Evolutionary conservation across 495 filamentous ascomycete species (phyloP), one percentile per base, ranked within the genome.

Genomic region (Annulohypoxylon bovei): DNA sequence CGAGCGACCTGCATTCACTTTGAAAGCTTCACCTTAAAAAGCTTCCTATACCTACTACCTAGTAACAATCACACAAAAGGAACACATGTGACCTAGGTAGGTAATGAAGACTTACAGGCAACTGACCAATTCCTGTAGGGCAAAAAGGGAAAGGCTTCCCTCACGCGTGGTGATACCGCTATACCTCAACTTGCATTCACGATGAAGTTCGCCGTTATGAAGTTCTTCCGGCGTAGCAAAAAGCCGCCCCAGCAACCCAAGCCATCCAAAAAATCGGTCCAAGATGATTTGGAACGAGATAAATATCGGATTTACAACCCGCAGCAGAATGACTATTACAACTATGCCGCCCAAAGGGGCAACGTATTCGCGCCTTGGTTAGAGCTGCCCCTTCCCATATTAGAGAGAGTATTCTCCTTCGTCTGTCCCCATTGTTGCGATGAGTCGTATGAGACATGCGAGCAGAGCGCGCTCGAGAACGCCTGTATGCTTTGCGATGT

Each of bases 401-500:
- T 98, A 25, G 82, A 84, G 56, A 84, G 84, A 68, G 93, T 98
- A 74, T 92, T 99, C 76, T 76, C 83, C 71, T 88, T 86, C 65
- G 88, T 98, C 62, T 98, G 95, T 67, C 95, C 95, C 14, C 95
- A 98, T 79, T 80, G 88, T 18, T 76, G 79, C 20, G 93, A 99
- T 76, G 82, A 90, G 65, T 90, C 83, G 60, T 97, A 95, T 78
- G 87, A 89, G 52, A 88, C 88, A 22, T 94, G 91, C 60, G 95
- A 98, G 81, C 86, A 92, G 75, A 93, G 92, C 44, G 87, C 90
- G 68, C 85, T 90, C 44, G 92, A 90, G 70, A 90, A 94, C 86
- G 91, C 89, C 67, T 99, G 95, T 80, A 94, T 95, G 92, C 89
- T 97, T 27, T 99, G 95, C 83, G 94, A 97, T 81, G 87, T 96